A percentile compares a stretch with the other conserved stretches of the same genome.
phyloP scores from a whole-genome alignment of 305 asterid species.

The Fraxinus sp. region DNA sequence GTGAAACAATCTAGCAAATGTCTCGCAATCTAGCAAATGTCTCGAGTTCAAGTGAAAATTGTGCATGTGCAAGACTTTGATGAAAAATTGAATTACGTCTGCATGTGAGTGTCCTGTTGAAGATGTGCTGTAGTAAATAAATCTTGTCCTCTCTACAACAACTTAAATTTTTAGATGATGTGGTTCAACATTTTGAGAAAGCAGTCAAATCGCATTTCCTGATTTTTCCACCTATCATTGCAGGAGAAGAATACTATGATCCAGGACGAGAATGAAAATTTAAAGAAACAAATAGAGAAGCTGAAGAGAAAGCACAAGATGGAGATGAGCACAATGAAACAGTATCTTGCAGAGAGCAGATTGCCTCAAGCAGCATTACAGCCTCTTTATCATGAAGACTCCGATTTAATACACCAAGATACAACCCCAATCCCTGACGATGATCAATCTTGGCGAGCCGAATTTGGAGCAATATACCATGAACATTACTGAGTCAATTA shows the following conservation, averaged over 20 bases:
- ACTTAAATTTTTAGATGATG: background rate
- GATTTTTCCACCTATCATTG: background rate
- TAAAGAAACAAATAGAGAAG: conserved; percentile 74
- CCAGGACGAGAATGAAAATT: conserved; percentile 75
- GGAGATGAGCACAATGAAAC: conserved; percentile 93
- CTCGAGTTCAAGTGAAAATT: background rate
- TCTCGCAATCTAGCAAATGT: background rate
- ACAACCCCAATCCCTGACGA: conserved; percentile 20
- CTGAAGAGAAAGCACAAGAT: conserved; percentile 87
- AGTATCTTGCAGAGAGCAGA: conserved; percentile 84
- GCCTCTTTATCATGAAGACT: conserved; percentile 53
- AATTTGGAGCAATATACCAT: conserved; percentile 93
- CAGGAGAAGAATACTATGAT: conserved; percentile 56
- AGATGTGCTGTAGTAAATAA: background rate
- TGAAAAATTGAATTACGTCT: background rate
- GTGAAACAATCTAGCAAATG: background rate
- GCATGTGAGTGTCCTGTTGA: background rate
- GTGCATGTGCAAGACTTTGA: background rate
- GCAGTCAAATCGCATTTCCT: background rate
- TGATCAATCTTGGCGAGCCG: conserved; percentile 93
- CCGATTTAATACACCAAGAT: conserved; percentile 33
- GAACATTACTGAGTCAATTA: conserved; percentile 36
- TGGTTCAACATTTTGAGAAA: background rate
- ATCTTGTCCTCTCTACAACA: background rate
- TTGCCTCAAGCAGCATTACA: conserved; percentile 83